Conservation (phyloP, 169 alveolate species). For the Ophryocystis elektroscirrha region DNA sequence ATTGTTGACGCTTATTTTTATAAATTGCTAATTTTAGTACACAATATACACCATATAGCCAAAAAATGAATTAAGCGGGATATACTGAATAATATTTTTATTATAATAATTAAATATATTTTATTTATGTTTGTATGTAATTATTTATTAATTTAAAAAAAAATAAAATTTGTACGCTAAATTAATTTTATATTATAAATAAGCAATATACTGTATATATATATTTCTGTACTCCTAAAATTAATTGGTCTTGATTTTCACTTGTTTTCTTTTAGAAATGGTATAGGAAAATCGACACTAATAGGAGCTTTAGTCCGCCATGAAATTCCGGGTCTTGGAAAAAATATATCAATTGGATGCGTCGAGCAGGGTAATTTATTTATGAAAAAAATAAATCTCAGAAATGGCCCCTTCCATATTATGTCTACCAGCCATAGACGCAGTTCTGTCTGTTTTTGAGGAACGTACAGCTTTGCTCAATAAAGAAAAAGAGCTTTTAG, state of each 20-base stretch:
- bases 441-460: conserved; percentile 56
- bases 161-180: no score
- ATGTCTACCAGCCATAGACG: no score
- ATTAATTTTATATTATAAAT: not conserved
- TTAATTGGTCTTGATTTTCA: no score
- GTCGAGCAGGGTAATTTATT: conserved; percentile 76
- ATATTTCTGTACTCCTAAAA: not conserved
- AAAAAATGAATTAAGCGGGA: no score
- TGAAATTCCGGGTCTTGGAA: conserved; percentile 73
- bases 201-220: not conserved
- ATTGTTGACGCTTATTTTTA: no score
- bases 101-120: no score
- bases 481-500: conserved; percentile 40
- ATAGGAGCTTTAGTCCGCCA: conserved; percentile 69
- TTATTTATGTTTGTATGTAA: no score
- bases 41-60: no score
- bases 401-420: no score
- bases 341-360: conserved; percentile 62
- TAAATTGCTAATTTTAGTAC: no score
- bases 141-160: no score
- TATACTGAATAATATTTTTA: no score
- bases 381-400: not conserved
- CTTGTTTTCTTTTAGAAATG: conserved; percentile 69
- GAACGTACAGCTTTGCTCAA: conserved; percentile 54
- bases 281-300: conserved; percentile 84